Evolutionary conservation across 2,329 filamentous ascomycete genomes (phyloP).

Genomic region (Sclerotinia spermophila): DNA sequence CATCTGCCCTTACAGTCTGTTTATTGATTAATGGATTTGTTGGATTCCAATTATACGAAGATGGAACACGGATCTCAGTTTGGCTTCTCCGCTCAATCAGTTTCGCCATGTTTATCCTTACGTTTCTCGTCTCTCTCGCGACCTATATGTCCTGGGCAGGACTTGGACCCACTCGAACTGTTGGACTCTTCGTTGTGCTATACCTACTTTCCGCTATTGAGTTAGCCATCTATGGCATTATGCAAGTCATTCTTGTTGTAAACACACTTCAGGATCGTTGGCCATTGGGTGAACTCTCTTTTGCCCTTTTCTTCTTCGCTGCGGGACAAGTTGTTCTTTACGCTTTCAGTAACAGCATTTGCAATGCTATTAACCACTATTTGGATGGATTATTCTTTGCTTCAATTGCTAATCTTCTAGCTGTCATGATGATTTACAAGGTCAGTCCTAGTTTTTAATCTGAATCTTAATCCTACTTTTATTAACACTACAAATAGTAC

Average conservation of each 20-base stretch:
- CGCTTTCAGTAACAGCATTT: conserved; percentile 81
- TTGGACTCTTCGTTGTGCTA: conserved; percentile 85
- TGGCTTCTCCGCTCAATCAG: conserved; percentile 86
- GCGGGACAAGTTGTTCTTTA: conserved; percentile 91
- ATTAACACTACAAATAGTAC: conserved; percentile 55
- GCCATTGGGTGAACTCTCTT: conserved; percentile 87
- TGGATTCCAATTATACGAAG: conserved; percentile 96
- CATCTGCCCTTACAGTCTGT: conserved; percentile 82
- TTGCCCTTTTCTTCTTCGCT: conserved; percentile 88
- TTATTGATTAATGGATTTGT: conserved; percentile 97
- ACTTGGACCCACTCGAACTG: conserved; percentile 76
- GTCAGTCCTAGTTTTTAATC: conserved; percentile 42
- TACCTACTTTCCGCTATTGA: conserved; percentile 89
- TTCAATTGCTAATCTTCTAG: conserved; percentile 87
- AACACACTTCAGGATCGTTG: conserved; percentile 92
- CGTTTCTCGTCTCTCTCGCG: conserved; percentile 80
- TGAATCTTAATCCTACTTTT: not conserved
- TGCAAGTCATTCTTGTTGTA: conserved; percentile 84
- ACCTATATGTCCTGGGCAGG: conserved; percentile 94
- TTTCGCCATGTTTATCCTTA: conserved; percentile 76
- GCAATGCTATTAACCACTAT: conserved; percentile 81
- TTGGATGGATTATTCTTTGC: conserved; percentile 92
- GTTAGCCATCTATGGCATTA: conserved; percentile 76
- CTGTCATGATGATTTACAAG: conserved; percentile 99
- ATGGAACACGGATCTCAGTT: conserved; percentile 87